phyloP scores from a whole-genome alignment of 176 grass and related monocot genomes.

The Aegilops longissima region DNA sequence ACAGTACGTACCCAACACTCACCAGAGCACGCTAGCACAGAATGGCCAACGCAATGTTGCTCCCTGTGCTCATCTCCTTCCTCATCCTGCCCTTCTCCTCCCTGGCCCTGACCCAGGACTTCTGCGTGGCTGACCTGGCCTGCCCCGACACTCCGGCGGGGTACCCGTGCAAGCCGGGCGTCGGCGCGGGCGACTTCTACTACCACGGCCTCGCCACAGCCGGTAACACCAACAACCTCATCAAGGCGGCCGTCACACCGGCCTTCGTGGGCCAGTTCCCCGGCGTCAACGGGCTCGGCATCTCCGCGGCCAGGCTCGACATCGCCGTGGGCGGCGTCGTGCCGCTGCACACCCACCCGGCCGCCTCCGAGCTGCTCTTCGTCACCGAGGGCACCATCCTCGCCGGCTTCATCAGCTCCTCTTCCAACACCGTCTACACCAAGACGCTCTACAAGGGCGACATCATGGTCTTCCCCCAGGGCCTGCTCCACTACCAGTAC shows the following conservation, averaged over 20 bases:
- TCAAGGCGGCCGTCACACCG: slow-evolving; percentile 59
- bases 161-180: slow-evolving; percentile 59
- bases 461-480: too few species aligned
- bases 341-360: too few species aligned
- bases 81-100: slow-evolving; percentile 34
- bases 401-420: too few species aligned
- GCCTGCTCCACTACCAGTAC: too few species aligned
- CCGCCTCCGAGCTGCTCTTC: too few species aligned
- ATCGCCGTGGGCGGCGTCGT: slow-evolving; percentile 56
- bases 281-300: slow-evolving; percentile 72
- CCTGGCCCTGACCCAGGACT: slow-evolving; percentile 55
- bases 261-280: slow-evolving; percentile 79
- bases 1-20: not conserved
- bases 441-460: too few species aligned
- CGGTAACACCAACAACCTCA: slow-evolving; percentile 51
- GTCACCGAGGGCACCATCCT: too few species aligned
- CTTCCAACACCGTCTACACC: too few species aligned
- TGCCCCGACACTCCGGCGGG: slow-evolving; percentile 58
- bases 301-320: slow-evolving; percentile 71
- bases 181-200: slow-evolving; percentile 50
- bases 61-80: slow-evolving; percentile 38
- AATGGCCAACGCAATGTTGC: slow-evolving; percentile 44
- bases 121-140: slow-evolving; percentile 63
- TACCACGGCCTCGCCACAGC: slow-evolving; percentile 44
- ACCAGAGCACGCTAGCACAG: not conserved